Evolutionary conservation across 2,329 filamentous ascomycete genomes (phyloP), one percentile per base, ranked within the genome.

Genomic region (Pyrenophora tritici-repentis): DNA sequence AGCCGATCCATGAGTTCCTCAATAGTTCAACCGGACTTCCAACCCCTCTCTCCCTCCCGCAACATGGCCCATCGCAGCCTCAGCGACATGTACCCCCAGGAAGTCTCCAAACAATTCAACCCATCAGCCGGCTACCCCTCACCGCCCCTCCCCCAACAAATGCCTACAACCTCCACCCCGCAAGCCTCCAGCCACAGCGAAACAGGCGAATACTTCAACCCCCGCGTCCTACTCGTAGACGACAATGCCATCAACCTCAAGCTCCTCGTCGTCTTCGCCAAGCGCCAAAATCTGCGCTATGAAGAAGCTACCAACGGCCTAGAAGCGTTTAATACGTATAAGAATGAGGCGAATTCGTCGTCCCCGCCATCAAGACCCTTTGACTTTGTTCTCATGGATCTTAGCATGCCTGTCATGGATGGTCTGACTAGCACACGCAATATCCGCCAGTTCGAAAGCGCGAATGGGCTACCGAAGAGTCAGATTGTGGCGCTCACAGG

Each of bases 191-290:
- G 42, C 10, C 54, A 52, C 10, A 58, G 40, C 6, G 61, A 57
- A 22, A 50, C 31, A n/a, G 51, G 35, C 37, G 61, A 64, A 24
- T 67, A 70, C 44, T 70, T 68, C 42, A 65, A 55, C 20, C 67
- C 68, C 1, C 59, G 66, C 24, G 56, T 72, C 17, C 62, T 72
- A 12, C 62, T 71, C 26, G 68, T 71, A 38, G 68, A 72, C 50
- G 69, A 72, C 50, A 72, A 72, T 52, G 58, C 59, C 9, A 71
- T 71, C 57, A 72, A 72, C 40, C 61, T 70, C 32, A 70, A 69
- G 38, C 62, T 71, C 18, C 61, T 72, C 24, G 68, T 75, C 14
- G 77, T 79, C 61, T 80, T 79, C 40, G 63, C 65, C n/a, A 64
- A 64, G 39, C 68, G 67, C 9, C 61, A 71, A 45, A 58, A 56